Evolutionary conservation across 192 early-diverging fungal species (phyloP), one percentile per base, ranked within the genome.

Genomic region (Linnemannia zychae): DNA sequence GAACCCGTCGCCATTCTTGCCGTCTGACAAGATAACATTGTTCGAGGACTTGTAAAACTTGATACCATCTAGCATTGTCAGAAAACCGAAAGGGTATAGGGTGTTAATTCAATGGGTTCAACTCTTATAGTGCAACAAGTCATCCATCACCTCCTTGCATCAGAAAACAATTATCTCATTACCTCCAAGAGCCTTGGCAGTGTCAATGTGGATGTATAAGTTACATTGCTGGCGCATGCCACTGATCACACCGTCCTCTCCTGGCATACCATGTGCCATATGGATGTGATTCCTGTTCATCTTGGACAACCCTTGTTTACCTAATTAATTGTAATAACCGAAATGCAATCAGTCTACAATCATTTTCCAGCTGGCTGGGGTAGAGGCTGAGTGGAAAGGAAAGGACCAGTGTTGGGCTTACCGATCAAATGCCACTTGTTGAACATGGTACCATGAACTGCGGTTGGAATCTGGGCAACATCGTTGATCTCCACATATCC

Each of bases 261-360:
- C 94, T 5, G 86, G 91, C 71, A 91, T 81, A 0, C 96, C 96
- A 6, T 89, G 71, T 1, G 97, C 95, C 87, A 96, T 95, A 77
- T 99, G 98, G 70, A 99, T 97, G 88, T 99, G 97, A 40, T 95
- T 96, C 52, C 98, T 91, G 38, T 57, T 70, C 97, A 99, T 99
- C 44, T 78, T 87, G 9, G 87, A 92, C 40, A 98, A 89, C 11
- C 97, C 97, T 16, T 84, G 28, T 49, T 86, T 63, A 38, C 87
- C 88, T 76, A 92, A 90, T 66, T 53, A 34, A 48, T 63, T 63
- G 50, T 11, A 31, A 15, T 4, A 18, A 9, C 31, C 31, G 20
- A 40, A 36, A 67, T 15, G 17, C 37, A 66, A 57, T 38, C 20
- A 24, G 22, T 46, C 16, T 37, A 36, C 13, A n/a, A 28, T 12